Evolutionary conservation across 2,329 filamentous ascomycete species (phyloP), one percentile per base, ranked within the genome.

Genomic region (Phialocephala sp.): DNA sequence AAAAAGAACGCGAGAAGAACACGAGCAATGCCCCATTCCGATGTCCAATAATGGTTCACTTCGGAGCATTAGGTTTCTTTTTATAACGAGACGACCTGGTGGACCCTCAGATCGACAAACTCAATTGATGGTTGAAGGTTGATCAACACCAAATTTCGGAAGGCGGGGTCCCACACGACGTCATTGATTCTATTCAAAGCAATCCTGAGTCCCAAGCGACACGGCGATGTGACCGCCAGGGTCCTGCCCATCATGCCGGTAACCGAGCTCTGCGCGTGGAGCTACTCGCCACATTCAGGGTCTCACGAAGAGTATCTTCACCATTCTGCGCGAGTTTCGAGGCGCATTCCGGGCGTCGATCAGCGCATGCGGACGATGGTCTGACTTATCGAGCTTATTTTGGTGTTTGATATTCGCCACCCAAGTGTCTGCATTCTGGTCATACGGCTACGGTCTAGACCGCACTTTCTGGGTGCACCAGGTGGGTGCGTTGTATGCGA

Each of bases 141-240:
- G 62, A 65, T 65, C 63, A 32, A 14, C 14, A 15, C 14, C 8
- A 47, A 47, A n/a, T 47, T 56, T 59, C 22, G 11, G 37, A 59
- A 57, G 39, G 62, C 36, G 41, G 41, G 36, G 50, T 54, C 50
- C 45, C 52, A 24, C 60, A 56, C 60, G 64, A 66, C 60, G 55
- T 68, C 63, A 68, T 68, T 61, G 58, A 52, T 63, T 65, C 60
- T 65, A 67, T 62, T 54, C 41, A 45, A 56, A 59, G 63, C 45
- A 54, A 14, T 50, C n/a, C 14, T 5, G 20, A 22, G n/a, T 22
- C 45, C 45, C 45, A 50, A 50, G 45, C 45, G 50, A 32, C n/a
- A 35, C 50, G 9, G 12, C 55, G 35, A 57, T 57, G 55, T 57
- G 20, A 55, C 52, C 12, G 8, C 22, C 24, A 55, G 52, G 52